phyloP scores from a whole-genome alignment of 2,329 filamentous ascomycete genomes.

The Pseudonectria buxi region DNA sequence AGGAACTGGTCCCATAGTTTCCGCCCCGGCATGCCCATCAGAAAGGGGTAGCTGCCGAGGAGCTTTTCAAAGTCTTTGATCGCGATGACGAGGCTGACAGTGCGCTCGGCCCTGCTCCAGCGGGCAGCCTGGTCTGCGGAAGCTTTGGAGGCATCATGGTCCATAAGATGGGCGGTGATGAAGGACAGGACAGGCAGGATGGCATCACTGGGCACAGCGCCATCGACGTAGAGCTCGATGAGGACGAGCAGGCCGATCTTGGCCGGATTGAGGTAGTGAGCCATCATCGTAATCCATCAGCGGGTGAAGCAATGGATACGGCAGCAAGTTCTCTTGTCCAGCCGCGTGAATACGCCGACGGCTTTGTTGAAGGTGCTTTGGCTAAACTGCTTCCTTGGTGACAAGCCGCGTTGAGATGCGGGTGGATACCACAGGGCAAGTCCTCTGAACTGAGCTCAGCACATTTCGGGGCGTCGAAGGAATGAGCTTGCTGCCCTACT shows the following conservation, averaged over 20 bases:
- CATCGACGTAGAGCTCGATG: slow-evolving; percentile 72
- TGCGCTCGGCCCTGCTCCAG: slow-evolving; percentile 44
- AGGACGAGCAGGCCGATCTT: slow-evolving; percentile 79
- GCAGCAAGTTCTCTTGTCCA: too few species aligned
- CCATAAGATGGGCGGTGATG: slow-evolving; percentile 63
- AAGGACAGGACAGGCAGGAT: slow-evolving; percentile 73
- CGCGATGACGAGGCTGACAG: slow-evolving; percentile 45
- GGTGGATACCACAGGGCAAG: too few species aligned
- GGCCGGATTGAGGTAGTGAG: slow-evolving; percentile 79
- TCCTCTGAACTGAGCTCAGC: too few species aligned
- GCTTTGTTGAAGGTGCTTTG: neutral
- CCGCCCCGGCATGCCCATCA: slow-evolving; percentile 60
- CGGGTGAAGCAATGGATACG: neutral
- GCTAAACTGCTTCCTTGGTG: too few species aligned
- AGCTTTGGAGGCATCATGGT: slow-evolving; percentile 29
- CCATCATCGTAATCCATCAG: slow-evolving; percentile 42
- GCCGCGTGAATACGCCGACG: neutral
- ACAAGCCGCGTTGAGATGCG: too few species aligned
- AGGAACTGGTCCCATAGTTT: slow-evolving; percentile 87
- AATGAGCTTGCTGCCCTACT: too few species aligned
- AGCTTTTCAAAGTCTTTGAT: slow-evolving; percentile 54
- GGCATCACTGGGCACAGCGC: slow-evolving; percentile 60
- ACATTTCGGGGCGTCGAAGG: too few species aligned
- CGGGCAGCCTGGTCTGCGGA: slow-evolving; percentile 22
- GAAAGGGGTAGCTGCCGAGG: slow-evolving; percentile 44